Base-by-base conservation (phyloP, 2,329 filamentous ascomycete genomes). In the Sarocladium kiliense region DNA sequence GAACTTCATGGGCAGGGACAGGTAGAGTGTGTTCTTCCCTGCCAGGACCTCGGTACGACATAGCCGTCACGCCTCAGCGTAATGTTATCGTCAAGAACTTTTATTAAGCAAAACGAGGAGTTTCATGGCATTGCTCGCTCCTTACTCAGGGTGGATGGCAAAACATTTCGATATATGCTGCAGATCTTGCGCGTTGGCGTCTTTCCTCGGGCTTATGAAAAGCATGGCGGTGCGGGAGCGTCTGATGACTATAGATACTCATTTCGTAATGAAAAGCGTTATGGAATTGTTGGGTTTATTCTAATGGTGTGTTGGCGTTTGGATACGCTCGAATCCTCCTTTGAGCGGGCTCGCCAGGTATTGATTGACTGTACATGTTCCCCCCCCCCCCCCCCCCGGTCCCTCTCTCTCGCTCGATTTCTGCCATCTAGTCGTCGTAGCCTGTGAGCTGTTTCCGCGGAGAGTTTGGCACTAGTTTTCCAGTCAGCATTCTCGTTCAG, bases 401-500 rank as follows among this genome's bases (percentile, higher is more conserved):
- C 36, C 41, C 45, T n/a, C n/a, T n/a, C n/a, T n/a, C n/a, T n/a
- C n/a, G n/a, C 18, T 55, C 19, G 53, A 54, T 53, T 44, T 36
- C 53, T 53, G n/a, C n/a, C n/a, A n/a, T 54, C 59, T 77, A 76
- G 64, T 86, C 83, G 64, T 84, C 83, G 68, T 83, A 86, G 57
- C 81, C 83, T 44, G 72, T 77, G 59, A 86, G 62, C 60, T 75
- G 74, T 74, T 85, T 85, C 65, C 83, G 77, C 51, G 82, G 81
- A 10, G 78, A 79, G 12, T 74, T 62, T 14, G 83, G 83, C 54
- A 86, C 82, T 86, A 60, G 55, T 51, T 27, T 57, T 27, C 12
- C 36, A 12, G 34, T 18, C 26, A 56, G 53, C 34, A 54, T 50
- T 51, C 56, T 45, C 34, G 18, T 25, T n/a, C n/a, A n/a, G n/a